These are phyloP conservation scores for Aspergillus nidulans DNA, from an alignment of 495 filamentous ascomycete species.

Conservation along the genomic window DNA sequence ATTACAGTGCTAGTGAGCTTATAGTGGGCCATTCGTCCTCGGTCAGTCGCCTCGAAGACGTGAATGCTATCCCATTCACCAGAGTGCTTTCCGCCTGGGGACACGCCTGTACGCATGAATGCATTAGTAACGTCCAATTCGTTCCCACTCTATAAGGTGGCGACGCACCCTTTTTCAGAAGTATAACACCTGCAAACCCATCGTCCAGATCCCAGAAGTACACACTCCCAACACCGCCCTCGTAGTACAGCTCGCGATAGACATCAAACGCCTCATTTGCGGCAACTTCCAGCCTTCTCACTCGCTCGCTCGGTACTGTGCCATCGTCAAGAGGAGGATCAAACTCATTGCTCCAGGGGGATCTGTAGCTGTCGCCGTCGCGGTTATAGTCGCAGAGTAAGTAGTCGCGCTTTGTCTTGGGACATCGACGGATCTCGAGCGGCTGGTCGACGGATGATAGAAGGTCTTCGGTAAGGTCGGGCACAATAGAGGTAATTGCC, in stretches of 20 bases:
- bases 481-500: slow-evolving; percentile 77
- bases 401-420: slow-evolving; percentile 87
- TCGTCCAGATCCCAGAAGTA: slow-evolving; percentile 99
- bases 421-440: slow-evolving; percentile 77
- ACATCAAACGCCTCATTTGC: slow-evolving; percentile 97
- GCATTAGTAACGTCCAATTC: not conserved
- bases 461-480: slow-evolving; percentile 93
- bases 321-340: slow-evolving; percentile 80
- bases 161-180: slow-evolving; percentile 81
- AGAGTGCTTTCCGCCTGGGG: slow-evolving; percentile 63
- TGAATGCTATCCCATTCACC: slow-evolving; percentile 98
- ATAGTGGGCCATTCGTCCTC: slow-evolving; percentile 87
- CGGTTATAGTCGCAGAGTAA: slow-evolving; percentile 99
- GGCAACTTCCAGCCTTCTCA: slow-evolving; percentile 86
- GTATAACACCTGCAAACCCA: slow-evolving; percentile 92
- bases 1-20: slow-evolving; percentile 98
- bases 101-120: slow-evolving; percentile 43
- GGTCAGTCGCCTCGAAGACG: slow-evolving; percentile 93
- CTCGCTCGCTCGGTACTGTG: slow-evolving; percentile 75
- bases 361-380: slow-evolving; percentile 94
- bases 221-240: slow-evolving; percentile 89
- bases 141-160: not conserved
- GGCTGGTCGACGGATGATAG: slow-evolving; percentile 97
- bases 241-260: slow-evolving; percentile 96
- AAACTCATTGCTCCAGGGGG: slow-evolving; percentile 97